These are phyloP conservation scores for Penicillium digitatum DNA, from an alignment of 2,329 filamentous ascomycete species.

Conservation along the genomic window DNA sequence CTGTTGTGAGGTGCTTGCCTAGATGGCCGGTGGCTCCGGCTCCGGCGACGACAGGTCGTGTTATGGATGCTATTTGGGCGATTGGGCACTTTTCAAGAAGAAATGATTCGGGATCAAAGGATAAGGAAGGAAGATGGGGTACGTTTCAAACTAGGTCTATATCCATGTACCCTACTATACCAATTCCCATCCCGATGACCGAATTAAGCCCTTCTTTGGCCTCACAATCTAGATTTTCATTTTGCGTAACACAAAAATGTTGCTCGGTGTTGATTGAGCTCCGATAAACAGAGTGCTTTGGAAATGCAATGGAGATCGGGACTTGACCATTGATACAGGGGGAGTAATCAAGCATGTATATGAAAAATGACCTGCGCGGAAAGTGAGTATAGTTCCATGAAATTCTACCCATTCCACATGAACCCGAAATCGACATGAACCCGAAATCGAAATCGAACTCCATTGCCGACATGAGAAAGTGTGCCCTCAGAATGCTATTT, in stretches of 20 bases:
- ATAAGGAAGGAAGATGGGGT: background rate
- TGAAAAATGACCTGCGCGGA: background rate
- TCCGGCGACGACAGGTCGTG: conserved; percentile 20
- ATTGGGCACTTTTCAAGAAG: background rate
- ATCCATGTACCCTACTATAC: background rate
- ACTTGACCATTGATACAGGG: background rate
- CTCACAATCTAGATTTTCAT: no score
- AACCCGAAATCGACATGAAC: background rate
- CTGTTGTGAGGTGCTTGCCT: conserved; percentile 19
- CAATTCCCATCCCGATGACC: background rate
- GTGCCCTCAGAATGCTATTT: background rate
- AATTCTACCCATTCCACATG: background rate
- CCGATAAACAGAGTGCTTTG: background rate
- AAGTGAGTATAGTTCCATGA: background rate
- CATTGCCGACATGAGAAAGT: background rate
- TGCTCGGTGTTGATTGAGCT: background rate
- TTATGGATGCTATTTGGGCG: background rate
- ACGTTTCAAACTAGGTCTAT: background rate
- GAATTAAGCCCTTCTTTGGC: background rate
- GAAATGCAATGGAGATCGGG: background rate
- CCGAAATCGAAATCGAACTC: background rate
- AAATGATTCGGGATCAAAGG: background rate
- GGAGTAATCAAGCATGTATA: no score
- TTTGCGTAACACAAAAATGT: background rate
- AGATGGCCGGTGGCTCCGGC: conserved; percentile 22